These are phyloP conservation scores for Verticillium nonalfalfae DNA, from an alignment of 2,329 filamentous ascomycete genomes.

Conservation along the genomic window DNA sequence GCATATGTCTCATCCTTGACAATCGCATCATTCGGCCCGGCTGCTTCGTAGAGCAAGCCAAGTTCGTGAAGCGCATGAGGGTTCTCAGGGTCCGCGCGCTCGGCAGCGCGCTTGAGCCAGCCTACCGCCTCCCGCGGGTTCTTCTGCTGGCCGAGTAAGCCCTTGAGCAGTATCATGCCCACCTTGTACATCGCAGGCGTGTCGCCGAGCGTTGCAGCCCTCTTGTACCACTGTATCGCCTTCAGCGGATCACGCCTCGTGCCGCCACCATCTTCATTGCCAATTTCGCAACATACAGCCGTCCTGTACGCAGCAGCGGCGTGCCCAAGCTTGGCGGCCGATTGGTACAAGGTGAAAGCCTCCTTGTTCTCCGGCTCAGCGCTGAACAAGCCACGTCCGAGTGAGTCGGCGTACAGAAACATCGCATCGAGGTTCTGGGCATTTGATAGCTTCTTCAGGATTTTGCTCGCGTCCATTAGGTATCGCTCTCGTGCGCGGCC, in stretches of 20 bases:
- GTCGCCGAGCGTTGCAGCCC: slow-evolving; percentile 83
- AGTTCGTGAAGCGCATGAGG: slow-evolving; percentile 94
- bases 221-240: slow-evolving; percentile 97
- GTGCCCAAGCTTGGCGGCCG: slow-evolving; percentile 84
- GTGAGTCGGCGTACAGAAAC: slow-evolving; percentile 88
- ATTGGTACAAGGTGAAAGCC: slow-evolving; percentile 89
- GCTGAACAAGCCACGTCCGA: slow-evolving; percentile 75
- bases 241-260: slow-evolving; percentile 87
- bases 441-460: slow-evolving; percentile 78
- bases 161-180: slow-evolving; percentile 92
- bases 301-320: slow-evolving; percentile 85
- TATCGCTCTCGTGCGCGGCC: slow-evolving; percentile 78
- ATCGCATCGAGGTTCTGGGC: slow-evolving; percentile 76
- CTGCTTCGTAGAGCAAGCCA: slow-evolving; percentile 58
- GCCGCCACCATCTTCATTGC: slow-evolving; percentile 87
- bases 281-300: slow-evolving; percentile 95
- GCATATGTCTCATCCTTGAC: slow-evolving; percentile 79
- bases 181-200: slow-evolving; percentile 97
- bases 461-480: slow-evolving; percentile 78
- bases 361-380: slow-evolving; percentile 80
- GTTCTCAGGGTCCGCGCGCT: slow-evolving; percentile 81
- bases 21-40: slow-evolving; percentile 62
- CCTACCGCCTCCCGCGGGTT: slow-evolving; percentile 81
- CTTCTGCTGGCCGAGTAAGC: slow-evolving; percentile 76
- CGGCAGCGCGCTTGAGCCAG: slow-evolving; percentile 91